Base-by-base conservation (phyloP, 176 grass and related monocot species). In the Triticum urartu region DNA sequence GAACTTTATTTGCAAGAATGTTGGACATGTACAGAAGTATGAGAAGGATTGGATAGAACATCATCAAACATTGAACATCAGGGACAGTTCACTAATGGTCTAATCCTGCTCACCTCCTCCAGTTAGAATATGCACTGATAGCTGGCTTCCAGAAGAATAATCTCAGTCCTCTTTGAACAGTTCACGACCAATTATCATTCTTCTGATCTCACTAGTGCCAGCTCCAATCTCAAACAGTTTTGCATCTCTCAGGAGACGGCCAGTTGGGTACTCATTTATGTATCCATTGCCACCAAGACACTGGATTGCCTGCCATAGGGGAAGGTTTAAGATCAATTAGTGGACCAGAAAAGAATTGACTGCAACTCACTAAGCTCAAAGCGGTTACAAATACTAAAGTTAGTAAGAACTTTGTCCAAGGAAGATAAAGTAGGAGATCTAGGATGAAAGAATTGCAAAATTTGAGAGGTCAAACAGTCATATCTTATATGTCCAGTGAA, bases 211-310 rank as follows among this genome's bases (percentile, higher is more conserved):
- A 81, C 97, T 99, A 77, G 92, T 99, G n/a, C 97, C 97, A 39
- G 97, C 97, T 83, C 97, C 97, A 72, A 99, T 99, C 89, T 99
- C 94, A 77, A 94, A 99, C 32, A 99, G 52, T 82, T 99, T 96
- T n/a, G 97, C 97, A 90, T 96, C 97, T 94, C 97, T 96, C 79
- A 99, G 88, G 74, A 99, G 92, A 64, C 97, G 97, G 80, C 97
- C 97, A 18, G 94, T 94, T 50, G 97, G 94, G 89, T 98, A 98
- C 80, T 96, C 97, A 68, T 98, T 96, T 76, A 94, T 94, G 54
- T 98, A 98, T 33, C 97, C 97, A 47, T 98, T 98, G 72, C 97
- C 97, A 83, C 97, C 97, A 21, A 98, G 93, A 87, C 97, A 96
- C 64, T 98, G 97, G 60, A 98, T 98, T 47, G 93, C 94, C 97